Base-by-base conservation (phyloP, 306 rosid genomes). In the Inga leiocalycina region DNA sequence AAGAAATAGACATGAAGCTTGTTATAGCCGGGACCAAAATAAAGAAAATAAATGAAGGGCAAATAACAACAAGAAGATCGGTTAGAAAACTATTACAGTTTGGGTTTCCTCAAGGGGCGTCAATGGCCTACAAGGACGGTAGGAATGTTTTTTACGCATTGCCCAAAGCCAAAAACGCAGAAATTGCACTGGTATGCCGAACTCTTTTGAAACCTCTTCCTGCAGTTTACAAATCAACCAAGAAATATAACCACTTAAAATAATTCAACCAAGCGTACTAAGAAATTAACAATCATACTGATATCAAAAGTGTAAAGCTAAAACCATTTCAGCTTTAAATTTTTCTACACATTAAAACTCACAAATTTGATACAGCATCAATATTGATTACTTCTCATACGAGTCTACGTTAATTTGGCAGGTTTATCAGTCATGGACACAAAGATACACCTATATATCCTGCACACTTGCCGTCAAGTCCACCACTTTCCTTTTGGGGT, bases 161-260 rank as follows among this genome's bases (percentile, higher is more conserved):
- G 93, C 98, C 98, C 98, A 94, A 59, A 94, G 61, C 98, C 98
- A 94, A 85, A 89, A 93, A 27, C 98, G 97, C 87, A 90, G 96
- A 88, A 91, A 85, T 76, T 91, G 94, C 83, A 94, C 87, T 34
- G 97, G 98, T 82, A 94, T 84, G 48, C 91, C 94, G 81, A 93
- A 90, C 85, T 90, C 98, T 84, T 85, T 93, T 39, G 98, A 97
- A 79, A 93, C 97, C 80, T 91, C 94, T 84, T 94, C 98, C 98
- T 93, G 88, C 71, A 82, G 37, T 62, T 77, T 78, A 77, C 78
- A 85, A 51, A 78, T 82, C 10, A 44, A 24, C 20, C 65, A 76
- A 64, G 70, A 76, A 24, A 57, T 56, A 69, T 27, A 69, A 44
- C 54, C 59, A 71, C 61, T 24, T 5, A 39, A 56, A 12, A 74